Evolutionary conservation across 495 filamentous ascomycete genomes (phyloP).

Genomic region (Trypethelium eluteriae): DNA sequence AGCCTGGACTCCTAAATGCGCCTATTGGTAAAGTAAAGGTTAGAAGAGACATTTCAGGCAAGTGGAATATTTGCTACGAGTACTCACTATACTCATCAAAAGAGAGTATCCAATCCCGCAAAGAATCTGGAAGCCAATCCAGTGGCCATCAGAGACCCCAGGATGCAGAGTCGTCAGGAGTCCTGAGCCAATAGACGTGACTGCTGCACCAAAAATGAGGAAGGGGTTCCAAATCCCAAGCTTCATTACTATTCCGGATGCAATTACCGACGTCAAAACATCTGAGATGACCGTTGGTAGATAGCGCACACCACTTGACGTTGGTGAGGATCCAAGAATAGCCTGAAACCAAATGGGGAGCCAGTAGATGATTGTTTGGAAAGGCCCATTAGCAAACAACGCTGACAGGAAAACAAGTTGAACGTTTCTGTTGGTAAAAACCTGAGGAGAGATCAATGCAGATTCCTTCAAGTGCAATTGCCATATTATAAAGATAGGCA

Average conservation of each 20-base stretch:
- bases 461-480: constrained; percentile 41
- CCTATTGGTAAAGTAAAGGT: constrained; percentile 16
- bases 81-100: constrained; percentile 11
- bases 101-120: constrained; percentile 38
- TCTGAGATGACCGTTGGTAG: constrained; percentile 66
- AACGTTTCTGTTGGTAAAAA: constrained; percentile 24
- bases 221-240: constrained; percentile 74
- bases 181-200: constrained; percentile 68
- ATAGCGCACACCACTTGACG: constrained; percentile 67
- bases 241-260: constrained; percentile 52
- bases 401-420: constrained; percentile 30
- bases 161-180: constrained; percentile 57
- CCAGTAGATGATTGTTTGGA: constrained; percentile 44
- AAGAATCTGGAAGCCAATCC: constrained; percentile 55
- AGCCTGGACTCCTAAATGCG: constrained; percentile 28
- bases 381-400: constrained; percentile 33
- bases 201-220: constrained; percentile 57
- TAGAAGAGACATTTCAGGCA: too few species aligned
- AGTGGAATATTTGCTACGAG: too few species aligned
- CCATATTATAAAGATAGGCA: constrained; percentile 42
- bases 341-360: constrained; percentile 88
- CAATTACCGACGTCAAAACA: constrained; percentile 54
- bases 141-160: constrained; percentile 45
- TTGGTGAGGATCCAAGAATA: constrained; percentile 61
- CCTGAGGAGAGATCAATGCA: constrained; percentile 44